phyloP scores from a whole-genome alignment of 1,139 yeast genomes.

The Yamadazyma songkhlaensis region DNA sequence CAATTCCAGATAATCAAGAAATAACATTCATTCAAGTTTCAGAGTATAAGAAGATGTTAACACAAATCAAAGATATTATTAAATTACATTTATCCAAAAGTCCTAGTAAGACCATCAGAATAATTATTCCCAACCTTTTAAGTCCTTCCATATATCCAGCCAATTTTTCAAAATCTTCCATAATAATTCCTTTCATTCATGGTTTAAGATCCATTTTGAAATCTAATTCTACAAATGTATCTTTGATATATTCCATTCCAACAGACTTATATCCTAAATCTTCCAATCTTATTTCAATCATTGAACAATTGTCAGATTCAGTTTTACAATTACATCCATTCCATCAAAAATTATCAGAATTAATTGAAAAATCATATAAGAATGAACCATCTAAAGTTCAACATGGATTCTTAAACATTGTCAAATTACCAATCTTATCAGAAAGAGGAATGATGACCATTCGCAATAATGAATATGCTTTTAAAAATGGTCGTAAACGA shows the following conservation, averaged over 20 bases:
- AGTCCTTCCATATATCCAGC: slow-evolving; percentile 78
- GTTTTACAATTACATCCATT: slow-evolving; percentile 81
- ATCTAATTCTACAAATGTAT: slow-evolving; percentile 43
- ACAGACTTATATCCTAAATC: slow-evolving; percentile 66
- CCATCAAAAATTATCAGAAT: slow-evolving; percentile 66
- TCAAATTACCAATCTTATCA: slow-evolving; percentile 68
- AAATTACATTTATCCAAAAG: slow-evolving; percentile 30
- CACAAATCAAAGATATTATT: slow-evolving; percentile 42
- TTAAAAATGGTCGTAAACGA: slow-evolving; percentile 76
- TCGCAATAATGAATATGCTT: slow-evolving; percentile 76
- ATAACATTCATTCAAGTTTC: slow-evolving; percentile 51
- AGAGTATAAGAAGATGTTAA: slow-evolving; percentile 23
- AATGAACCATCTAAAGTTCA: slow-evolving; percentile 73
- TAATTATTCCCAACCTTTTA: slow-evolving; percentile 72
- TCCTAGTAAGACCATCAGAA: slow-evolving; percentile 50
- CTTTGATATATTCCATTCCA: slow-evolving; percentile 54
- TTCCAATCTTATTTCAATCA: slow-evolving; percentile 42
- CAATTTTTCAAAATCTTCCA: slow-evolving; percentile 41
- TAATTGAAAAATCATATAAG: slow-evolving; percentile 65
- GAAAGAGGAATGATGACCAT: slow-evolving; percentile 80
- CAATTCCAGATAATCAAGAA: slow-evolving; percentile 64
- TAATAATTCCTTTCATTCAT: slow-evolving; percentile 61
- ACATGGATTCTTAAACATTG: slow-evolving; percentile 81
- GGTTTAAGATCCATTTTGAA: slow-evolving; percentile 56
- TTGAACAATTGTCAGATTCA: slow-evolving; percentile 66